Evolutionary conservation across 1,139 yeast genomes (phyloP).

Genomic region (Kodamaea suecica): DNA sequence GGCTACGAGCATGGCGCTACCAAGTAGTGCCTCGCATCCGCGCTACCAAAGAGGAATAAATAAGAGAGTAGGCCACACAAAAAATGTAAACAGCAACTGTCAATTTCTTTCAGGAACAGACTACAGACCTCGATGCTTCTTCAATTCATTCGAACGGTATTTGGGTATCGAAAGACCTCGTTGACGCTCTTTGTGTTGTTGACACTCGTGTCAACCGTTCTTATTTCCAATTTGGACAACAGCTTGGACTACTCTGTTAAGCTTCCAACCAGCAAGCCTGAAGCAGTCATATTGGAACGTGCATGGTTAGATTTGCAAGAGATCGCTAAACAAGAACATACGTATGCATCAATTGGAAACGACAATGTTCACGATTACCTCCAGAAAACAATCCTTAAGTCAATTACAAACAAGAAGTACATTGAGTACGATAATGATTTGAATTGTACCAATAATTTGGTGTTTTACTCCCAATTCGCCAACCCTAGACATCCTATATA

Average conservation of each 20-base stretch:
- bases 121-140: constrained; percentile 18
- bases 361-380: constrained; percentile 73
- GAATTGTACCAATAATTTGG: constrained; percentile 36
- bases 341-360: constrained; percentile 74
- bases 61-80: too few relatives aligned
- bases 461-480: constrained; percentile 36
- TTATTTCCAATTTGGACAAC: constrained; percentile 32
- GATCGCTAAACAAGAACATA: constrained; percentile 66
- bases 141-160: constrained; percentile 33
- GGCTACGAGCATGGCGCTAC: not conserved
- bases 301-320: constrained; percentile 68
- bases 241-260: constrained; percentile 35
- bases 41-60: too few relatives aligned
- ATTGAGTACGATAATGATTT: constrained; percentile 54
- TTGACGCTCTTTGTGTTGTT: constrained; percentile 48
- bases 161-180: constrained; percentile 62
- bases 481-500: constrained; percentile 50
- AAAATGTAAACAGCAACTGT: too few relatives aligned
- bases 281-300: constrained; percentile 40
- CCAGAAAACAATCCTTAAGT: constrained; percentile 36
- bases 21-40: not conserved
- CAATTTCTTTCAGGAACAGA: too few relatives aligned
- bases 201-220: constrained; percentile 35
- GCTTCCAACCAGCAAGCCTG: constrained; percentile 39
- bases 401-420: constrained; percentile 27